phyloP scores from a whole-genome alignment of 371 early-diverging fungal genomes.

The Encephalitozoon romaleae region DNA sequence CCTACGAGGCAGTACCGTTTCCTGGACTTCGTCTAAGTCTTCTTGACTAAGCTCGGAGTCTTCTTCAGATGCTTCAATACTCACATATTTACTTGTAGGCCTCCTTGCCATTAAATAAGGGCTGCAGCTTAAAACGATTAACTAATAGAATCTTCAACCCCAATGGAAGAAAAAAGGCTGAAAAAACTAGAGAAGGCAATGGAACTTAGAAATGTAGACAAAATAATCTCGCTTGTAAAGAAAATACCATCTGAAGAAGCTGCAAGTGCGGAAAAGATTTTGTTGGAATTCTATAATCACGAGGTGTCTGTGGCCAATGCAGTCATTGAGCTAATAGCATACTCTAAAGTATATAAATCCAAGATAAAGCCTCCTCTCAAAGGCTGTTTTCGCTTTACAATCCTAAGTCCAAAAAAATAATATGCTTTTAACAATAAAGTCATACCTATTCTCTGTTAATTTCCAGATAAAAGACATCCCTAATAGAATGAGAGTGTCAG shows the following conservation, averaged over 20 bases:
- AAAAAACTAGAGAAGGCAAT: neutral
- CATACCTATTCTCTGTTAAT: neutral
- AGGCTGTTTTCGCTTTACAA: neutral
- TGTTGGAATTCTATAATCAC: neutral
- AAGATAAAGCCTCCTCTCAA: neutral
- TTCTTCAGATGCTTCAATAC: slow-evolving; percentile 57
- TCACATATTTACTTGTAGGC: slow-evolving; percentile 43
- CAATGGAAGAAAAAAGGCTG: neutral
- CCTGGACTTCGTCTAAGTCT: slow-evolving; percentile 20
- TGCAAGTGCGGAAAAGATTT: neutral
- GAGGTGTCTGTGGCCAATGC: slow-evolving; percentile 5
- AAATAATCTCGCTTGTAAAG: neutral
- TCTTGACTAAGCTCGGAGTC: slow-evolving; percentile 21
- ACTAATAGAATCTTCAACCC: neutral
- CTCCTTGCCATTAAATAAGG: slow-evolving; percentile 15
- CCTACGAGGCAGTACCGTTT: neutral
- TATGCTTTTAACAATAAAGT: neutral
- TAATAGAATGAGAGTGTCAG: neutral
- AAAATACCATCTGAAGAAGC: neutral
- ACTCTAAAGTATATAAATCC: neutral
- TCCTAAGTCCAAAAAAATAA: neutral
- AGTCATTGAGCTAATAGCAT: neutral
- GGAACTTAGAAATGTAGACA: neutral
- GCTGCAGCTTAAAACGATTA: neutral
- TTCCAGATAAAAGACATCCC: neutral